These are phyloP conservation scores for Salix suchowensis DNA, from an alignment of 345 rosid genomes.

Conservation along the genomic window DNA sequence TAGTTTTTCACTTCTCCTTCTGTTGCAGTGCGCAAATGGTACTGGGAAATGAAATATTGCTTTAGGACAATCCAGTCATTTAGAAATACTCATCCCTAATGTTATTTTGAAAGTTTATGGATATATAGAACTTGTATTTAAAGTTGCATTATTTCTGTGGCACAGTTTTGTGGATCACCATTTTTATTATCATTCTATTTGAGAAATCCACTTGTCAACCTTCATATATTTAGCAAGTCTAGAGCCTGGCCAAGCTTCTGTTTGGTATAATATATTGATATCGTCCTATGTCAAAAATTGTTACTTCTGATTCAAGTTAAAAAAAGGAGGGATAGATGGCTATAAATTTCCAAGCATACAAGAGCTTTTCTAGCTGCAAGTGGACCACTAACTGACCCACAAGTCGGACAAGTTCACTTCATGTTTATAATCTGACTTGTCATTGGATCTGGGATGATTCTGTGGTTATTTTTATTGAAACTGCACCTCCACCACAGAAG, in stretches of 20 bases:
- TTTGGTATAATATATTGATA: background rate
- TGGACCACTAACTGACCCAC: background rate
- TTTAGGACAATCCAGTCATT: background rate
- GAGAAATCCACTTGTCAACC: background rate
- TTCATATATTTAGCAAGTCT: background rate
- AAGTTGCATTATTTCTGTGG: background rate
- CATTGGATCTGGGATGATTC: background rate
- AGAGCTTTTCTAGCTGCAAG: background rate
- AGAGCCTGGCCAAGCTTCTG: background rate
- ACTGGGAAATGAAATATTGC: background rate
- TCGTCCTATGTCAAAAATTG: background rate
- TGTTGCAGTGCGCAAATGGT: background rate
- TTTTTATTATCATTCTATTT: background rate
- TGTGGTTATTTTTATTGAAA: background rate
- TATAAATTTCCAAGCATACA: background rate
- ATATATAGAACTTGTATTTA: background rate
- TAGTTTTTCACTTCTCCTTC: background rate
- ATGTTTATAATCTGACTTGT: background rate
- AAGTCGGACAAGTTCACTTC: background rate
- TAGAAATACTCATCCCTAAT: background rate
- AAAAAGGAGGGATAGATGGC: background rate
- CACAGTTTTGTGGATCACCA: background rate
- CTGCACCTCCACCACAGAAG: background rate
- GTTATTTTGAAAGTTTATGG: background rate
- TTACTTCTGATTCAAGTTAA: background rate